Conservation (phyloP, 176 grass and related monocot genomes). For the Musa acuminata region DNA sequence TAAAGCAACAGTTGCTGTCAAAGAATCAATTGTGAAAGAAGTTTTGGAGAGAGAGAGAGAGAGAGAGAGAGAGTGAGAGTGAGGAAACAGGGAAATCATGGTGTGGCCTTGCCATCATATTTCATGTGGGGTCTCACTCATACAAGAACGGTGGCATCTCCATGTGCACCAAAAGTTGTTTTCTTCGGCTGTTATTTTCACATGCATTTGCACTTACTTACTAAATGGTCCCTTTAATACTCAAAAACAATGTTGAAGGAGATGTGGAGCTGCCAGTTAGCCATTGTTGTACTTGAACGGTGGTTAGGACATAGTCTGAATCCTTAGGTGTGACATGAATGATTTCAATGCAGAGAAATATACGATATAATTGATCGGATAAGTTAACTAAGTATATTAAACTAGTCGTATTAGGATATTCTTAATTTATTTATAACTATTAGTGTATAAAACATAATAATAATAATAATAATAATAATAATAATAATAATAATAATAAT, state of each 20-base stretch:
- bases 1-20: constrained; percentile 1
- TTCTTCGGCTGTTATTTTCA: not conserved
- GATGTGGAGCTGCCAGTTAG: not conserved
- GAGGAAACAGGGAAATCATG: not conserved
- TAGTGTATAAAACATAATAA: too few relatives aligned
- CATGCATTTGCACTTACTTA: not conserved
- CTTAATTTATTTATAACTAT: too few relatives aligned
- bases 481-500: too few relatives aligned
- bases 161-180: not conserved
- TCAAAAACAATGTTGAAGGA: not conserved
- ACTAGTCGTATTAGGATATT: too few relatives aligned
- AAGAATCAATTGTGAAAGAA: not conserved
- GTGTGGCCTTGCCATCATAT: constrained; percentile 4
- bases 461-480: too few relatives aligned
- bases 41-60: not conserved
- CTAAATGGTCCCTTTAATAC: not conserved
- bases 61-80: not conserved
- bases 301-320: too few relatives aligned
- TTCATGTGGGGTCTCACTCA: not conserved
- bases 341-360: too few relatives aligned
- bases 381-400: too few relatives aligned
- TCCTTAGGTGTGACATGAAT: too few relatives aligned
- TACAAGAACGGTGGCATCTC: not conserved
- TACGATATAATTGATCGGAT: too few relatives aligned
- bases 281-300: too few relatives aligned